These are phyloP conservation scores for Epichloe aotearoae DNA, from an alignment of 2,329 filamentous ascomycete genomes.

Conservation along the genomic window DNA sequence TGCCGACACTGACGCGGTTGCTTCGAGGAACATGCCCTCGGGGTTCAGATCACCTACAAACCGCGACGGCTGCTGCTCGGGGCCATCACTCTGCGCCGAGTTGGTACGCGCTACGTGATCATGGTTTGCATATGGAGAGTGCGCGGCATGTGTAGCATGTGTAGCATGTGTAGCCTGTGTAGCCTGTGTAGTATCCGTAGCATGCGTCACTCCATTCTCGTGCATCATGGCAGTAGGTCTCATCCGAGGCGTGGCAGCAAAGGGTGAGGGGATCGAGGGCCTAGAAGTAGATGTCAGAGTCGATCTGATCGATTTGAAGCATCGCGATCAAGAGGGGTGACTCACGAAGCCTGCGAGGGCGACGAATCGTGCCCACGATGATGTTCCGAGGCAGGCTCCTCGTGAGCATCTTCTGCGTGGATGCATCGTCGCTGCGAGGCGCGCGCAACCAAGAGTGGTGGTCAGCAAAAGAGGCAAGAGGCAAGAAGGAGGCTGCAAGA, in stretches of 20 bases:
- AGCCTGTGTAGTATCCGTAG: not conserved
- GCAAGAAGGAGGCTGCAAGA: not conserved
- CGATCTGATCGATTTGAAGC: not conserved
- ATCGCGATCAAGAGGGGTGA: not conserved
- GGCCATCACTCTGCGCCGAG: not conserved
- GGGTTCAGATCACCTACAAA: slow-evolving; percentile 48
- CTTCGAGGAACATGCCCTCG: slow-evolving; percentile 46
- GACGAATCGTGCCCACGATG: slow-evolving; percentile 13
- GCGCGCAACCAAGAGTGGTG: slow-evolving; percentile 2
- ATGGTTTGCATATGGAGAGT: not conserved
- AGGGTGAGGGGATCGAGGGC: not conserved
- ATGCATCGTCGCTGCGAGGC: slow-evolving; percentile 28
- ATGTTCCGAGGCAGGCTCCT: slow-evolving; percentile 16
- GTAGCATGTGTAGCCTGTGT: not conserved
- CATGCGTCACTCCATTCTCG: not conserved
- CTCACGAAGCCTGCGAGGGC: slow-evolving; percentile 19
- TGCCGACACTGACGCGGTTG: slow-evolving; percentile 25
- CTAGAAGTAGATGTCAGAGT: not conserved
- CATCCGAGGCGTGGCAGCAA: not conserved
- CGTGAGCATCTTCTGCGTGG: slow-evolving; percentile 24
- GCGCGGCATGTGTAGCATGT: not conserved
- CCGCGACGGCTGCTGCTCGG: slow-evolving; percentile 22
- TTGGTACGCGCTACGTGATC: not conserved
- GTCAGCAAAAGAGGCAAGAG: not conserved
- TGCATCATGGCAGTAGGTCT: not conserved